Base-by-base conservation (phyloP, 2,329 filamentous ascomycete species). In the Aspergillus pseudoglaucus region DNA sequence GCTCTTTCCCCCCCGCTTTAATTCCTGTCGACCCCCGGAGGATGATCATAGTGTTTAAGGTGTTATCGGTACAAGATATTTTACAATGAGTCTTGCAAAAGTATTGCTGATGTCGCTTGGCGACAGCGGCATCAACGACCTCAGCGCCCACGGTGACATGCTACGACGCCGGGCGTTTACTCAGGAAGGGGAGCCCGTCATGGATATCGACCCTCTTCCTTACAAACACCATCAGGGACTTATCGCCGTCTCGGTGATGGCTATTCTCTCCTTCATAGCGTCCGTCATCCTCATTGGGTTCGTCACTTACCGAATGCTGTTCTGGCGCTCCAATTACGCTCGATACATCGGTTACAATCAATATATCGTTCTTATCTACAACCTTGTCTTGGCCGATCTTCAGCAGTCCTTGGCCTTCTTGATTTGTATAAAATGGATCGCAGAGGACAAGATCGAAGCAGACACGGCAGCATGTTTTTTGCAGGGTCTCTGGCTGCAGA, bases 261-360 rank as follows among this genome's bases (percentile, higher is more conserved):
- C 75, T 25, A 62, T 74, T 42, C 56, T 77, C 27, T 78, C 76
- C 2, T 60, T 75, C 25, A 43, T 76, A 39, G 69, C 74, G 22
- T 73, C 74, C 3, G 59, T 68, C 2, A 47, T 52, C 2, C 64
- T 79, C 4, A 66, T 78, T 5, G 49, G 51, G 9, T 77, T 77
- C 61, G 73, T 79, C 51, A 76, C 75, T 8, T 73, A 75, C 52
- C 72, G 75, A 20, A 60, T 79, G n/a, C 56, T 78, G 27, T 72
- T 73, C 50, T 78, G 75, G 75, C 66, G 71, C 42, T 67, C 64
- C 46, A 70, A 70, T 50, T 75, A 76, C 55, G 59, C 66, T 35
- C 64, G 72, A 51, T 75, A 75, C 49, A 75, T 78, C 46, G 74
- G 75, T 50, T 74, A 77, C 60, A 79, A 79, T 53, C 75, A 79